Evolutionary conservation across 2,329 filamentous ascomycete species (phyloP).

Genomic region (Pseudogymnoascus sp.): DNA sequence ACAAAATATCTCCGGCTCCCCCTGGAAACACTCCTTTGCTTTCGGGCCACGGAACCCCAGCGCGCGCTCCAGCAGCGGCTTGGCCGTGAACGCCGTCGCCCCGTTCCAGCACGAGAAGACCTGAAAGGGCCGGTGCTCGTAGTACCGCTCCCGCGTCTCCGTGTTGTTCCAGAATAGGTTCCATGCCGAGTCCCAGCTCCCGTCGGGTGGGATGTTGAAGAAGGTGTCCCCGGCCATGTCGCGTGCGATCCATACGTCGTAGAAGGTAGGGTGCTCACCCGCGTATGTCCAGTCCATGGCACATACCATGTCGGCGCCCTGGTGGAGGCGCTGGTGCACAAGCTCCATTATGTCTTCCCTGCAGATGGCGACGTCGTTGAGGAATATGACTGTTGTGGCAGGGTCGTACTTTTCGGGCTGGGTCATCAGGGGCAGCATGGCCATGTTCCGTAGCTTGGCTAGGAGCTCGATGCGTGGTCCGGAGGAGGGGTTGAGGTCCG

Average conservation of each 20-base stretch:
- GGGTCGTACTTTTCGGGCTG: conserved; percentile 20
- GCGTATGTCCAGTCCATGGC: conserved; percentile 51
- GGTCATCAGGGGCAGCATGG: conserved; percentile 38
- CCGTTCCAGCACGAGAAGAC: conserved; percentile 58
- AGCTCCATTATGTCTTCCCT: conserved; percentile 51
- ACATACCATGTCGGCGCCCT: conserved; percentile 49
- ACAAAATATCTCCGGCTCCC: conserved; percentile 49
- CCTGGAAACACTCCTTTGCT: conserved; percentile 43
- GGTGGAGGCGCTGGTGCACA: conserved; percentile 38
- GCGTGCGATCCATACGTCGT: conserved; percentile 51
- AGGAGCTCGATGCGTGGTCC: conserved; percentile 40
- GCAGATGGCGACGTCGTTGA: conserved; percentile 47
- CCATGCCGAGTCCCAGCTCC: conserved; percentile 42
- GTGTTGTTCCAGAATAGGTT: conserved; percentile 48
- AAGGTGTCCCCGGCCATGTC: conserved; percentile 47
- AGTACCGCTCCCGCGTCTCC: conserved; percentile 30
- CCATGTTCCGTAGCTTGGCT: conserved; percentile 45
- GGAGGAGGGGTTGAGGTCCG: conserved; percentile 36
- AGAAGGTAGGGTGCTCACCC: conserved; percentile 42
- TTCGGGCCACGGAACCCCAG: conserved; percentile 39
- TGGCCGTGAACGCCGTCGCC: conserved; percentile 41
- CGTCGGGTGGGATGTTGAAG: conserved; percentile 44
- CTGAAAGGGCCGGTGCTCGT: conserved; percentile 43
- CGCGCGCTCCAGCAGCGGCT: conserved; percentile 37
- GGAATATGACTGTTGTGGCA: conserved; percentile 40